Conservation (phyloP, 2,329 filamentous ascomycete genomes). For the Hymenotorrendiella dingleyae region DNA sequence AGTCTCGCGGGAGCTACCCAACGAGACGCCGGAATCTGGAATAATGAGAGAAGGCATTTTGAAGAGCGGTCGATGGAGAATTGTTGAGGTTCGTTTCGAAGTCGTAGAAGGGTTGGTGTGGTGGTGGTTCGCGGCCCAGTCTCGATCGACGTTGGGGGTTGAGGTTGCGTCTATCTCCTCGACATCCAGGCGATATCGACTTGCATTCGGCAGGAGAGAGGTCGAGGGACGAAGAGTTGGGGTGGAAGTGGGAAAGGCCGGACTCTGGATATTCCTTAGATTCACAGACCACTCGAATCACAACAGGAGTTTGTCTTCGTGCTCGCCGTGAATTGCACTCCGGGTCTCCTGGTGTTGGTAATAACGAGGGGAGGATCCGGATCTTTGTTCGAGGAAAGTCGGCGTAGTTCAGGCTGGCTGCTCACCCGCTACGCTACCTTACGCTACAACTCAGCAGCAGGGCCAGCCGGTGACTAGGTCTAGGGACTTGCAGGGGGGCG, state of each 20-base stretch:
- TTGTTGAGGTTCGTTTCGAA: constrained; percentile 5
- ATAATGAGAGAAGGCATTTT: constrained; percentile 50
- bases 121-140: constrained; percentile 19
- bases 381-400: too few relatives aligned
- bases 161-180: constrained; percentile 17
- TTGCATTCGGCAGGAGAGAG: constrained; percentile 13
- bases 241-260: constrained; percentile 3
- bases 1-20: constrained; percentile 35
- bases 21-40: constrained; percentile 50
- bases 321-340: background rate
- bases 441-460: too few relatives aligned
- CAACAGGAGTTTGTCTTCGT: too few relatives aligned
- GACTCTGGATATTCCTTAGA: too few relatives aligned
- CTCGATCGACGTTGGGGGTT: constrained; percentile 17
- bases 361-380: too few relatives aligned
- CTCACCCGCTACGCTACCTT: too few relatives aligned
- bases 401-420: too few relatives aligned
- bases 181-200: constrained; percentile 19
- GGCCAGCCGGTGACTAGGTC: too few relatives aligned
- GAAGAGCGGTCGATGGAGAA: constrained; percentile 7
- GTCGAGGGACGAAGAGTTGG: background rate
- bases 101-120: background rate
- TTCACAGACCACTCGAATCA: background rate
- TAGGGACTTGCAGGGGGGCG: too few relatives aligned
- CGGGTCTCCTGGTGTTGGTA: too few relatives aligned